Conservation (phyloP, 352 stramenopile genomes). For the Phytophthora ramorum region DNA sequence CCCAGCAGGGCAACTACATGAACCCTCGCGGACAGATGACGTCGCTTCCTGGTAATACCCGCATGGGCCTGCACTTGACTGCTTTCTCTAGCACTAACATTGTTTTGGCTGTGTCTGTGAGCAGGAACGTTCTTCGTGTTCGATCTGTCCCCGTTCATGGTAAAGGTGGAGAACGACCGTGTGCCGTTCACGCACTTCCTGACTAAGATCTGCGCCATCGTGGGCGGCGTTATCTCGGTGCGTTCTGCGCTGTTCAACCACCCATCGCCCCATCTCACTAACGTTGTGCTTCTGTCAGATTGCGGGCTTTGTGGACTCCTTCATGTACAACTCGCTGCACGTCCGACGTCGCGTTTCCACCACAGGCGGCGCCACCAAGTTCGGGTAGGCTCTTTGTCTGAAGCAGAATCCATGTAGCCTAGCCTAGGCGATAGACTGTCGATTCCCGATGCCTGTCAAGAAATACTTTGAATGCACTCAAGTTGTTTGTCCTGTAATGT, state of each 20-base stretch:
- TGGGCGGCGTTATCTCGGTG: constrained; percentile 86
- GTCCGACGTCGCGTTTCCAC: constrained; percentile 48
- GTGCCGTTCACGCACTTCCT: constrained; percentile 86
- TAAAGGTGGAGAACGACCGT: constrained; percentile 85
- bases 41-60: constrained; percentile 59
- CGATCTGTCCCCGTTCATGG: constrained; percentile 87
- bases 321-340: constrained; percentile 88
- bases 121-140: constrained; percentile 89
- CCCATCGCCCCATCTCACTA: background rate
- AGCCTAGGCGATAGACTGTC: constrained; percentile 29
- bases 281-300: constrained; percentile 49
- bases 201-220: constrained; percentile 85
- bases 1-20: constrained; percentile 82
- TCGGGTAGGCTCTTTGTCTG: constrained; percentile 27
- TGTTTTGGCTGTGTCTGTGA: background rate
- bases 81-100: constrained; percentile 2
- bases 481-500: constrained; percentile 5
- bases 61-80: background rate
- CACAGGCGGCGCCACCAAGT: constrained; percentile 37
- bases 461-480: constrained; percentile 1
- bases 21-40: constrained; percentile 70
- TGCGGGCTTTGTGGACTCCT: constrained; percentile 87
- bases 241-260: constrained; percentile 19
- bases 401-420: constrained; percentile 9
- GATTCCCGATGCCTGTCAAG: constrained; percentile 16